These are phyloP conservation scores for Themeda triandra DNA, from an alignment of 176 grass and related monocot genomes.

Conservation along the genomic window DNA sequence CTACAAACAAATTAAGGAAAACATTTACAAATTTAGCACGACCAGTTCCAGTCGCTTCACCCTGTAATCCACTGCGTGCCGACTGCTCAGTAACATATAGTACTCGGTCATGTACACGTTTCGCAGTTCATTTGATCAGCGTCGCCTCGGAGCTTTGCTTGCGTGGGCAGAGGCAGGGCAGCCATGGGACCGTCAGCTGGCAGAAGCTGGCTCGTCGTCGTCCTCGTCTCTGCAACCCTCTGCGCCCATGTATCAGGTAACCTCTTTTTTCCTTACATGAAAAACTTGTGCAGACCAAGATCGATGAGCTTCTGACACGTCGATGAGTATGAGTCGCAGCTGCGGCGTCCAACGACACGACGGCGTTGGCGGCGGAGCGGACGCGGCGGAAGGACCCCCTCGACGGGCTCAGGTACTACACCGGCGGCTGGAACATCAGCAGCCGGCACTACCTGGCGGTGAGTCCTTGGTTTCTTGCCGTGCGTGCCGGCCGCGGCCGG, in stretches of 20 bases:
- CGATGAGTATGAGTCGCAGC: neutral
- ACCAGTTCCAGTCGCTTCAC: slow-evolving; percentile 17
- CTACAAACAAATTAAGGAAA: neutral
- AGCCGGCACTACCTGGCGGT: slow-evolving; percentile 74
- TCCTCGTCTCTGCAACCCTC: slow-evolving; percentile 16
- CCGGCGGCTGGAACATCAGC: slow-evolving; percentile 93
- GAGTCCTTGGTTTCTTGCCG: slow-evolving; percentile 6
- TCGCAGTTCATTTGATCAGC: neutral
- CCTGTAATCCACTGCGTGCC: neutral
- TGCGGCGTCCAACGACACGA: neutral
- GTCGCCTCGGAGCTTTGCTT: neutral
- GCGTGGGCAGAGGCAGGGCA: neutral
- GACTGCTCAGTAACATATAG: neutral
- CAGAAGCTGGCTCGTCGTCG: neutral
- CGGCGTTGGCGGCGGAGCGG: slow-evolving; percentile 53
- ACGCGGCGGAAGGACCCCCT: slow-evolving; percentile 81
- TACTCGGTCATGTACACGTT: neutral
- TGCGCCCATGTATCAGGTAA: slow-evolving; percentile 1
- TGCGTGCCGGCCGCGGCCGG: too few species aligned
- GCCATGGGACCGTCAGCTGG: slow-evolving; percentile 2
- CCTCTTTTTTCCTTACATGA: neutral
- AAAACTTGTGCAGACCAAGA: neutral
- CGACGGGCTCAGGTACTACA: slow-evolving; percentile 60
- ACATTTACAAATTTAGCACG: neutral
- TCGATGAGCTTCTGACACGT: neutral